phyloP scores from a whole-genome alignment of 345 rosid genomes.

The Gossypium arboreum region DNA sequence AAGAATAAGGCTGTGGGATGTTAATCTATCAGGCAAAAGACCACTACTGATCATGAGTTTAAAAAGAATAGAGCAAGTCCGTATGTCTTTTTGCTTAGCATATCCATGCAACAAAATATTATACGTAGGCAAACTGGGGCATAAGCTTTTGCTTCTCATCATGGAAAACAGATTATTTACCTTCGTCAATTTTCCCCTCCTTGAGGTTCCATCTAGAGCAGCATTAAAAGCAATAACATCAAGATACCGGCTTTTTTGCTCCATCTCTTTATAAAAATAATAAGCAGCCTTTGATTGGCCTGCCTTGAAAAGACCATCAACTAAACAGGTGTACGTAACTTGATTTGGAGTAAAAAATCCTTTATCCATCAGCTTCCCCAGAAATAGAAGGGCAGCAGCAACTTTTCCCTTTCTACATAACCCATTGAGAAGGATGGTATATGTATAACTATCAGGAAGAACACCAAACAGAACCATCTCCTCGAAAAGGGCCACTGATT shows the following conservation, averaged over 20 bases:
- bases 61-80: slow-evolving; percentile 40
- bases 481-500: slow-evolving; percentile 55
- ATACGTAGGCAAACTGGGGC: slow-evolving; percentile 61
- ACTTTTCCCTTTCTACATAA: slow-evolving; percentile 65
- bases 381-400: slow-evolving; percentile 60
- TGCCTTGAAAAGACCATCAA: slow-evolving; percentile 68
- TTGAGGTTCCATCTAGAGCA: slow-evolving; percentile 51
- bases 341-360: slow-evolving; percentile 36
- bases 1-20: slow-evolving; percentile 66
- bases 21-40: slow-evolving; percentile 53
- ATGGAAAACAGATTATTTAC: slow-evolving; percentile 35
- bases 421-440: slow-evolving; percentile 59
- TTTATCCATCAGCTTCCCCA: slow-evolving; percentile 43
- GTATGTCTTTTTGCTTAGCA: slow-evolving; percentile 54
- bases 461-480: slow-evolving; percentile 58
- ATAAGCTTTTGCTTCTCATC: slow-evolving; percentile 32
- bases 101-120: slow-evolving; percentile 77
- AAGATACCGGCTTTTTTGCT: slow-evolving; percentile 35
- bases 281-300: slow-evolving; percentile 58
- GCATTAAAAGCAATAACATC: slow-evolving; percentile 58
- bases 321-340: slow-evolving; percentile 54
- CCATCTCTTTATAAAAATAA: slow-evolving; percentile 45
- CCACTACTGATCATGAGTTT: slow-evolving; percentile 43
- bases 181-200: slow-evolving; percentile 55
- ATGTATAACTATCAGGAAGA: slow-evolving; percentile 66